Base-by-base conservation (phyloP, 192 early-diverging fungal species). In the Coemansia sp. region DNA sequence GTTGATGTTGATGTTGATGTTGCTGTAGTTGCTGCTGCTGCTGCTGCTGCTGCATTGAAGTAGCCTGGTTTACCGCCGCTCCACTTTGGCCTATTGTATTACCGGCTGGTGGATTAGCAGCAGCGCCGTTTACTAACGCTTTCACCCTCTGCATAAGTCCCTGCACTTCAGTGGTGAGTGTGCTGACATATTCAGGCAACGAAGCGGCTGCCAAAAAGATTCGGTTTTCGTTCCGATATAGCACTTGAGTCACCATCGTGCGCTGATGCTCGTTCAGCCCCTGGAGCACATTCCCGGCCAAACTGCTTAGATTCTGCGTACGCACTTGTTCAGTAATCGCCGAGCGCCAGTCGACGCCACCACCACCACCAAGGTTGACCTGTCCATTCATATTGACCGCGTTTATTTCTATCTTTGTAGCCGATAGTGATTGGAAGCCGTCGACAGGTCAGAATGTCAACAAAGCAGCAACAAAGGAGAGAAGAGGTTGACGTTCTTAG, bases 321-420 rank as follows among this genome's bases (percentile, higher is more conserved):
- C 76, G 70, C 26, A 38, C 54, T 24, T 69, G 64, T 41, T 67
- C 67, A 3, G 60, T 60, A 21, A 79, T 27, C 3, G 55, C 5
- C 18, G 67, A 22, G 23, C 71, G 62, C 76, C 76, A 79, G 50
- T 69, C 76, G 19, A 56, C 44, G 51, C 65, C 54, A 38, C 50
- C 61, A 23, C 60, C 44, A 44, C 65, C 54, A 38, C 50, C 61
- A 7, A 54, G 50, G 62, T 65, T 69, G 18, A 56, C 51, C 59
- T 68, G 75, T 7, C 49, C 66, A 60, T 55, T 78, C 76, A 78
- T 78, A 27, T 16, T 49, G 4, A 14, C 41, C 25, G n/a, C 31
- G 5, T 19, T 27, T 53, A 16, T 44, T 16, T 38, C 6, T 30
- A 14, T 38, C 16, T 44, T 44, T 44, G 12, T 16, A 16, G 0